Evolutionary conservation across 169 alveolate species (phyloP).

Genomic region (Plasmodium ovale): DNA sequence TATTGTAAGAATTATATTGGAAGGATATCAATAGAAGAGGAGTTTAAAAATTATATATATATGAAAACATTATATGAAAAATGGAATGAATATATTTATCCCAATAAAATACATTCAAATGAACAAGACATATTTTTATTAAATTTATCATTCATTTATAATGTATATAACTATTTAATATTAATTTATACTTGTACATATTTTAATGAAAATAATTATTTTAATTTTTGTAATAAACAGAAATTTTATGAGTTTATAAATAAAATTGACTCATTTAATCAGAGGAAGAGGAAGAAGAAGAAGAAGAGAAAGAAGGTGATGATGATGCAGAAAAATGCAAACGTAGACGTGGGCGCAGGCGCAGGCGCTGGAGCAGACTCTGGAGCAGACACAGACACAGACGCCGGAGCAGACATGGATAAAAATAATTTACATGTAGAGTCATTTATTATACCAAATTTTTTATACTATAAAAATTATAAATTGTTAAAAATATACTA

Average conservation of each 20-base stretch:
- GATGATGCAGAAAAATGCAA: no score
- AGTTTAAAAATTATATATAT: slow-evolving; percentile 8
- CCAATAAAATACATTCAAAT: slow-evolving; percentile 3
- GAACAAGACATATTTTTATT: slow-evolving; percentile 46
- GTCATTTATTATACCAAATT: slow-evolving; percentile 40
- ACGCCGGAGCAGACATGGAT: neutral
- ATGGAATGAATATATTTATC: slow-evolving; percentile 59
- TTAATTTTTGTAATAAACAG: slow-evolving; percentile 30
- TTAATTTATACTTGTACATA: slow-evolving; percentile 48
- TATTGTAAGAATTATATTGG: no score
- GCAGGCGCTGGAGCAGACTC: no score
- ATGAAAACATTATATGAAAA: slow-evolving; percentile 20
- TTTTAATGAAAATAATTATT: slow-evolving; percentile 31
- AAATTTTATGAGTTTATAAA: slow-evolving; percentile 57
- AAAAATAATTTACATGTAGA: neutral
- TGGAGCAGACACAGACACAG: neutral
- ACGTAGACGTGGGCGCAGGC: no score
- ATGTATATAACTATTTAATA: slow-evolving; percentile 65
- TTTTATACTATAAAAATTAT: slow-evolving; percentile 55
- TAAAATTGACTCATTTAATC: slow-evolving; percentile 10
- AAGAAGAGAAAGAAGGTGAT: no score
- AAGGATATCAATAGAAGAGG: no score
- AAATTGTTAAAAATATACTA: slow-evolving; percentile 51
- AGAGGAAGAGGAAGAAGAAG: slow-evolving; percentile 29
- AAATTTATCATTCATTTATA: slow-evolving; percentile 55